Percentiles rank a stretch among this genome's conserved stretches.
phyloP scores from a whole-genome alignment of 352 stramenopile species.

The Pythium aquatile region DNA sequence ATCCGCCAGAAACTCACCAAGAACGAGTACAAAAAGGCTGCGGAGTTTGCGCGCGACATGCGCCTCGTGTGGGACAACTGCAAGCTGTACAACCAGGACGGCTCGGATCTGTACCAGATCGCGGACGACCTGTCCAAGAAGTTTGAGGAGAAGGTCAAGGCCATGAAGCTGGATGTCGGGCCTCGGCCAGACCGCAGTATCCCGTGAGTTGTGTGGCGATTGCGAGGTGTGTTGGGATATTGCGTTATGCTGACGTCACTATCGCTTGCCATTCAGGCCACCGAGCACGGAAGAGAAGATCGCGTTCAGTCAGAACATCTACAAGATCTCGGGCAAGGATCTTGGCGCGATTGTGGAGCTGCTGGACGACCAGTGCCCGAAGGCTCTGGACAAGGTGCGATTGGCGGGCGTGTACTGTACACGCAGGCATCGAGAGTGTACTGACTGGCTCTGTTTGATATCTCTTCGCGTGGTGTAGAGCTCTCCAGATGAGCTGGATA shows the following conservation, averaged over 20 bases:
- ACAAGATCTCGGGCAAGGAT: constrained; percentile 79
- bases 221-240: neutral
- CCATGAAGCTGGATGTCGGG: constrained; percentile 78
- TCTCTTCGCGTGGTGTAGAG: constrained; percentile 31
- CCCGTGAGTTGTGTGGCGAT: constrained; percentile 38
- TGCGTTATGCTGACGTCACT: neutral
- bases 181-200: constrained; percentile 64
- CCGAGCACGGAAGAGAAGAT: constrained; percentile 83
- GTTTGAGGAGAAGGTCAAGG: constrained; percentile 87
- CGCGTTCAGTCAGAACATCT: constrained; percentile 87
- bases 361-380: constrained; percentile 83
- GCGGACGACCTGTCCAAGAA: constrained; percentile 84
- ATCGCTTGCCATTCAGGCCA: constrained; percentile 34
- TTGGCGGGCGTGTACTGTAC: neutral
- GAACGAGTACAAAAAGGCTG: constrained; percentile 83
- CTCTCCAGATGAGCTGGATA: constrained; percentile 85
- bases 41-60: constrained; percentile 82
- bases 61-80: constrained; percentile 86
- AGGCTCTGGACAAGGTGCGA: constrained; percentile 76
- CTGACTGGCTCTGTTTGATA: neutral
- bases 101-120: constrained; percentile 84
- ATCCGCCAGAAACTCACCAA: constrained; percentile 78
- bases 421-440: no score
- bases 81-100: constrained; percentile 88
- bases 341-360: constrained; percentile 74